These are phyloP conservation scores for Asterophora parasitica DNA, from an alignment of 768 basidiomycete genomes.

Conservation along the genomic window DNA sequence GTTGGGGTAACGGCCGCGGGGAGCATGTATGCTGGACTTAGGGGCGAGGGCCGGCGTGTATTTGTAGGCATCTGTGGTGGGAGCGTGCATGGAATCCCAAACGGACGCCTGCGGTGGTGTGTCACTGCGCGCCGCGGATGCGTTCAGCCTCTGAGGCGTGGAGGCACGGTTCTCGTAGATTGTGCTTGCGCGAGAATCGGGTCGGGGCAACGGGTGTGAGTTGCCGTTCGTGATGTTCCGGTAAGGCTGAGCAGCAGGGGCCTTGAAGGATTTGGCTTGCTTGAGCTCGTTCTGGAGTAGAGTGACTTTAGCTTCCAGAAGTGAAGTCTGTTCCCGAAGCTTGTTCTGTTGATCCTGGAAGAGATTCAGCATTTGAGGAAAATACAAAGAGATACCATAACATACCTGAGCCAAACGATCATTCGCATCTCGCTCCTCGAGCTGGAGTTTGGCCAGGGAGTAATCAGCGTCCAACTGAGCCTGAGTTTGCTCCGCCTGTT, in stretches of 20 bases:
- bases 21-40: slow-evolving; percentile 26
- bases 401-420: slow-evolving; percentile 62
- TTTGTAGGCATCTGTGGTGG: slow-evolving; percentile 27
- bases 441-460: slow-evolving; percentile 59
- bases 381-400: slow-evolving; percentile 3
- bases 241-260: slow-evolving; percentile 30
- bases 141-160: slow-evolving; percentile 44
- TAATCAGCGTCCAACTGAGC: slow-evolving; percentile 68
- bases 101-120: slow-evolving; percentile 57
- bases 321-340: slow-evolving; percentile 59
- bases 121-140: slow-evolving; percentile 33
- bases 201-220: slow-evolving; percentile 47
- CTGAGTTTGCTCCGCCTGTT: slow-evolving; percentile 62
- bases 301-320: slow-evolving; percentile 55
- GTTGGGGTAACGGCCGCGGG: slow-evolving; percentile 32
- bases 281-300: slow-evolving; percentile 57
- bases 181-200: slow-evolving; percentile 74
- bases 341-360: slow-evolving; percentile 66
- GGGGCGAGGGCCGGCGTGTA: slow-evolving; percentile 16
- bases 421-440: slow-evolving; percentile 73
- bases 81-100: slow-evolving; percentile 67
- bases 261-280: slow-evolving; percentile 33
- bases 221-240: slow-evolving; percentile 39
- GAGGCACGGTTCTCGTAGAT: slow-evolving; percentile 46
- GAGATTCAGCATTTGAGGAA: slow-evolving; percentile 3